Base-by-base conservation (phyloP, 2,329 filamentous ascomycete species). In the Fusarium neocosmosporiellum region DNA sequence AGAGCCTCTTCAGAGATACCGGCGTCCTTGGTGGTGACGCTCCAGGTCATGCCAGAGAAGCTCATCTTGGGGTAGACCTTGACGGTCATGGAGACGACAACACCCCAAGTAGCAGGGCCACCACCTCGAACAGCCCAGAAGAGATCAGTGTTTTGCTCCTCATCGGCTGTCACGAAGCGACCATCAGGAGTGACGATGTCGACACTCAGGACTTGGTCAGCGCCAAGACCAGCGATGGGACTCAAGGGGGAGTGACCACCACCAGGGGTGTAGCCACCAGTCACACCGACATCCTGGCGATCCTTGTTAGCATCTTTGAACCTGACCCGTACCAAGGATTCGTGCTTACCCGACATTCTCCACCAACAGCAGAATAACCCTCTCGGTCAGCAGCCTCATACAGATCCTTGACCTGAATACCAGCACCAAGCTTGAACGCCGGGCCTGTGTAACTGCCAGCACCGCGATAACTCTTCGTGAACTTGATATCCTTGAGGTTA, bases 81-180 rank as follows among this genome's bases (percentile, higher is more conserved):
- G 37, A 84, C 78, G 2, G 80, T 80, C 59, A 82, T 74, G 2
- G 82, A 84, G 27, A 81, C 76, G 8, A 85, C 84, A 5, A 87
- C 81, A 1, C 84, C 85, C 67, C 82, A 87, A 5, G 83, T 86
- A 46, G 81, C 84, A 10, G 85, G 86, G 3, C 90, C 89, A 2
- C 89, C 88, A 4, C 89, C 88, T 37, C 83, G 82, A 1, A 91
- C 78, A 9, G 89, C 90, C 89, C 89, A 92, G 81, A 88, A 91
- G 4, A 92, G 82, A 60, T 91, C 89, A 0, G 81, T 64, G 66
- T 90, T 86, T 11, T 84, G 68, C 3, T 80, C 68, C 61, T 74
- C 60, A 0, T 69, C 43, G 1, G 88, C 88, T 7, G 78, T 85
- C 3, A 90, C 70, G 33, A 86, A 76, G 16, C 82, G 67, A 0